phyloP scores from a whole-genome alignment of 2,329 filamentous ascomycete species.

The Coniochaeta pulveracea region DNA sequence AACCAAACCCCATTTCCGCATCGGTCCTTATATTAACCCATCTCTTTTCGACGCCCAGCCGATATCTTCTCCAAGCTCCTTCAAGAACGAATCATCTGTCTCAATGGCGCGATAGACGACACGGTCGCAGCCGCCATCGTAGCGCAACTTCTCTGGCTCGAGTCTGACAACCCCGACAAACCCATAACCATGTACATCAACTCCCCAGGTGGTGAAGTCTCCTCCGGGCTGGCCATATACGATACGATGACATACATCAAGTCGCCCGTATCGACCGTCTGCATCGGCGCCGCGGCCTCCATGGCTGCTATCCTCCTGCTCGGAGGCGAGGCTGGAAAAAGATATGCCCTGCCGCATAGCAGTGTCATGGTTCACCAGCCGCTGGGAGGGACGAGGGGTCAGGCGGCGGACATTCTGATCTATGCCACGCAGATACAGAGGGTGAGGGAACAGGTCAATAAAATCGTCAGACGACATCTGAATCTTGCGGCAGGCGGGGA shows the following conservation, averaged over 20 bases:
- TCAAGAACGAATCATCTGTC: conserved; percentile 85
- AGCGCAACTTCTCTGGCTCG: conserved; percentile 92
- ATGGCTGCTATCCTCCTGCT: conserved; percentile 88
- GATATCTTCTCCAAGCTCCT: conserved; percentile 75
- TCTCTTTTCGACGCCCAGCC: conserved; percentile 35
- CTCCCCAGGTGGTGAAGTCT: conserved; percentile 86
- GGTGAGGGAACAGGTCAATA: conserved; percentile 74
- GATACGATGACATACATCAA: conserved; percentile 98
- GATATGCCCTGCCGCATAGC: conserved; percentile 84
- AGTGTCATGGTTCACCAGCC: conserved; percentile 98
- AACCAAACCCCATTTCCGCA: conserved; percentile 1
- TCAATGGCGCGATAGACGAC: conserved; percentile 88
- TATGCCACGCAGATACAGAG: conserved; percentile 94
- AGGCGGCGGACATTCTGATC: conserved; percentile 77
- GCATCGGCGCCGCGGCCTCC: conserved; percentile 84
- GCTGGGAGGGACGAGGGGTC: conserved; percentile 57
- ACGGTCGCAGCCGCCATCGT: conserved; percentile 87
- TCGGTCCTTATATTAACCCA: conserved; percentile 12
- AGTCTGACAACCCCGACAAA: conserved; percentile 90
- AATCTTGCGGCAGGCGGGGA: conserved; percentile 58
- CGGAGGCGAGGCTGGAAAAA: conserved; percentile 73
- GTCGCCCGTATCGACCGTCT: conserved; percentile 87
- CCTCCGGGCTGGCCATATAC: conserved; percentile 83
- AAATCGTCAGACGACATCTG: conserved; percentile 79
- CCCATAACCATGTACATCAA: conserved; percentile 98